phyloP scores from a whole-genome alignment of 148 eudicot genomes.

The Camellia sinensis region DNA sequence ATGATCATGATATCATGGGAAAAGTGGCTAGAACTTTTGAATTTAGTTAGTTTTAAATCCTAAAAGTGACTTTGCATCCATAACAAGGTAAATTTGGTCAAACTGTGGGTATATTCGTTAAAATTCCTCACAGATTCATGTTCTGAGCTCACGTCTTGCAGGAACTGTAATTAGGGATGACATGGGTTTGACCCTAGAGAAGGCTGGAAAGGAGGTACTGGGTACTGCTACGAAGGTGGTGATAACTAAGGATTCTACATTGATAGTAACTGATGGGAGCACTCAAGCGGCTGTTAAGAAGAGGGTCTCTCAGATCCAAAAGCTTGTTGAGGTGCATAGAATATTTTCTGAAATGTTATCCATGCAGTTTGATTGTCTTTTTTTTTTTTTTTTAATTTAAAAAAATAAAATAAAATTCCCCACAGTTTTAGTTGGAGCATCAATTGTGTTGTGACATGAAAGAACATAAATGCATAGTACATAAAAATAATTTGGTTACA shows the following conservation, averaged over 20 bases:
- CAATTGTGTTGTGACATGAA: too few relatives aligned
- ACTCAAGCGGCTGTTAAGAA: constrained; percentile 60
- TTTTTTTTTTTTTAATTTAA: neutral
- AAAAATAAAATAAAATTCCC: too few relatives aligned
- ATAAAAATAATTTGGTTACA: too few relatives aligned
- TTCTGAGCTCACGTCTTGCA: constrained; percentile 20
- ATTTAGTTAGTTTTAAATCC: too few relatives aligned
- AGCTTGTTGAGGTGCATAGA: constrained; percentile 45
- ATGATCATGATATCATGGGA: too few relatives aligned
- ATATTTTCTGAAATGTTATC: neutral
- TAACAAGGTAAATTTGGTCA: too few relatives aligned
- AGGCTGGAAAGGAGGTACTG: constrained; percentile 53
- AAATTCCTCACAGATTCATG: neutral
- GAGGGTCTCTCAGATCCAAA: constrained; percentile 37
- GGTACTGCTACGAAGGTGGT: constrained; percentile 76
- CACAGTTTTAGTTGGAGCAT: too few relatives aligned
- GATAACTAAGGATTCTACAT: constrained; percentile 71
- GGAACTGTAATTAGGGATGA: constrained; percentile 36
- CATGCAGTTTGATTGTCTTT: neutral
- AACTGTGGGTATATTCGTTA: too few relatives aligned
- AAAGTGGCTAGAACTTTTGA: too few relatives aligned
- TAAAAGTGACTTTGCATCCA: too few relatives aligned
- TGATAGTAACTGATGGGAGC: constrained; percentile 87
- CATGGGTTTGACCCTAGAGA: constrained; percentile 67
- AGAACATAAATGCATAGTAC: too few relatives aligned